Evolutionary conservation across 192 early-diverging fungal species (phyloP).

Genomic region (Backusella macrospora): DNA sequence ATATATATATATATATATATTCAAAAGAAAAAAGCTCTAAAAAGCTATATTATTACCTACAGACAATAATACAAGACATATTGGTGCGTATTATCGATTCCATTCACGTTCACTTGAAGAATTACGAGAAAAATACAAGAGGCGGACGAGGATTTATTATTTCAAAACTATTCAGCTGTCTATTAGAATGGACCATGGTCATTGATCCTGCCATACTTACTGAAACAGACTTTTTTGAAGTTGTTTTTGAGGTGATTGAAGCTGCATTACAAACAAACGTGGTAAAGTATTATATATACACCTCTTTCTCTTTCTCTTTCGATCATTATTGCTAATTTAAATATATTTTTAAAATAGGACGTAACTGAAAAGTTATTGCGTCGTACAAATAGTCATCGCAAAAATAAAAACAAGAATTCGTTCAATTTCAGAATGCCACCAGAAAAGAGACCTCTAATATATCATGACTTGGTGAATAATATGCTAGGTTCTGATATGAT

Average conservation of each 20-base stretch:
- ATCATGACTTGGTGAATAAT: slow-evolving; percentile 19
- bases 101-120: slow-evolving; percentile 66
- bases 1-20: neutral
- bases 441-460: slow-evolving; percentile 31
- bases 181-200: slow-evolving; percentile 77
- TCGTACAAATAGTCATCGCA: slow-evolving; percentile 2
- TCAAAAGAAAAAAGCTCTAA: neutral
- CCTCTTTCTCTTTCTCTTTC: neutral
- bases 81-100: slow-evolving; percentile 68
- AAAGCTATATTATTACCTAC: neutral
- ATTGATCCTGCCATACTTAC: slow-evolving; percentile 62
- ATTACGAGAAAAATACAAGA: slow-evolving; percentile 42
- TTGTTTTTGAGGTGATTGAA: slow-evolving; percentile 76
- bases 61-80: slow-evolving; percentile 59
- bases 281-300: slow-evolving; percentile 20
- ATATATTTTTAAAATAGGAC: slow-evolving; percentile 15
- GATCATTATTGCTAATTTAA: too few species aligned
- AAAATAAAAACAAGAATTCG: slow-evolving; percentile 23
- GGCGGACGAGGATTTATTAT: slow-evolving; percentile 57
- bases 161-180: slow-evolving; percentile 67
- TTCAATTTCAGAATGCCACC: slow-evolving; percentile 38
- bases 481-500: slow-evolving; percentile 16
- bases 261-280: slow-evolving; percentile 30
- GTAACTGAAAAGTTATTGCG: slow-evolving; percentile 40
- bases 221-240: slow-evolving; percentile 61